phyloP scores from a whole-genome alignment of 768 basidiomycete genomes.

The Hypholoma sublateritium region DNA sequence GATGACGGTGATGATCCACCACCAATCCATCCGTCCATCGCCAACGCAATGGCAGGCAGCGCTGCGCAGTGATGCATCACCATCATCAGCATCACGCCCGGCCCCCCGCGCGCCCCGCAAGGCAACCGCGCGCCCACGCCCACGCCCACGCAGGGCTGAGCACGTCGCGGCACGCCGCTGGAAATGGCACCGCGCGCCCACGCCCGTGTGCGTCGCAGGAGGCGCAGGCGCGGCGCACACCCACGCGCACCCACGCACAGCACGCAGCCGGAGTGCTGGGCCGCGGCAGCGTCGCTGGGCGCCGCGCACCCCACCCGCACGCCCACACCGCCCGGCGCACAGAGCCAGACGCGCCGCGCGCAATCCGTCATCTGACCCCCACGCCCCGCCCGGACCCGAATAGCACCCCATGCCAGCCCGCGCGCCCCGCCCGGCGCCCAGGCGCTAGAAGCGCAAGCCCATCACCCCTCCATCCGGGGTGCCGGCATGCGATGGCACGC shows the following conservation, averaged over 20 bases:
- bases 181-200: neutral
- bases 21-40: no score
- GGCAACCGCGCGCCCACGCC: neutral
- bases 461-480: no score
- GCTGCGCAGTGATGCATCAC: neutral
- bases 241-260: no score
- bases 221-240: no score
- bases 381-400: neutral
- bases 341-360: neutral
- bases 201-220: neutral
- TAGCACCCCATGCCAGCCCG: neutral
- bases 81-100: no score
- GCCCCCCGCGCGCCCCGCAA: neutral
- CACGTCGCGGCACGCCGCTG: neutral
- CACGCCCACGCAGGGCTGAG: neutral
- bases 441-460: neutral
- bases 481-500: no score
- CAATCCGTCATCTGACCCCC: neutral
- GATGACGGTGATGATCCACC: no score
- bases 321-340: no score
- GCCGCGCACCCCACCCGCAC: neutral
- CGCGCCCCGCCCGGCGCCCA: no score
- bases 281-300: no score
- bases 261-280: neutral
- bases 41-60: no score